phyloP scores from a whole-genome alignment of 1,284 basidiomycete species.

The Ceratobasidium sp. region DNA sequence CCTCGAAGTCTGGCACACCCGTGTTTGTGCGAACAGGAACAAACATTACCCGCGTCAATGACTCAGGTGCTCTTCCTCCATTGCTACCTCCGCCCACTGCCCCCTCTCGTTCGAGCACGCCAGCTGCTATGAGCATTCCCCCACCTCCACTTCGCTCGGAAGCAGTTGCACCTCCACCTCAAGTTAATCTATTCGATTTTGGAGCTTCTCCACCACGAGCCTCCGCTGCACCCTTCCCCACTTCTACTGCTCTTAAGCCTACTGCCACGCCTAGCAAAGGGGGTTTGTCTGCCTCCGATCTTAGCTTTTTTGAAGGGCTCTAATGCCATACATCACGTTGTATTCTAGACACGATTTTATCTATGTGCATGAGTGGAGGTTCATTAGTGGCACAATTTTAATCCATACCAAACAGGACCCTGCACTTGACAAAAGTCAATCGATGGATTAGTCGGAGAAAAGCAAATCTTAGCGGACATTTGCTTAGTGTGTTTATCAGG shows the following conservation, averaged over 20 bases:
- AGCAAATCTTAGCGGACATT: background rate
- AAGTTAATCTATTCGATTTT: slow-evolving; percentile 40
- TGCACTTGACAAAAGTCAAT: background rate
- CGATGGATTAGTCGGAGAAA: background rate
- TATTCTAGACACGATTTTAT: slow-evolving; percentile 39
- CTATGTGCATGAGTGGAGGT: slow-evolving; percentile 4
- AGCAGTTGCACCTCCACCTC: background rate
- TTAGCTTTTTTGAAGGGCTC: slow-evolving; percentile 41
- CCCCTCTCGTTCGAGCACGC: background rate
- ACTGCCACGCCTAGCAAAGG: background rate
- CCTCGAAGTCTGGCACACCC: slow-evolving; percentile 36
- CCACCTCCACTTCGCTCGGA: background rate
- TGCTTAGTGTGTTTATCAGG: background rate
- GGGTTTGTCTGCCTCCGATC: slow-evolving; percentile 39
- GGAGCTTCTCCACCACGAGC: slow-evolving; percentile 29
- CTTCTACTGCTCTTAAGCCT: background rate
- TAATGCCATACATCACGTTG: slow-evolving; percentile 12
- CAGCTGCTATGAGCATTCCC: background rate
- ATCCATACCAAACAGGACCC: background rate
- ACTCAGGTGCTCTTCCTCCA: slow-evolving; percentile 9
- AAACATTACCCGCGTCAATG: slow-evolving; percentile 24
- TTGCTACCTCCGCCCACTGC: slow-evolving; percentile 32
- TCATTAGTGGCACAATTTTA: no score
- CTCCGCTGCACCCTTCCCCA: slow-evolving; percentile 13
- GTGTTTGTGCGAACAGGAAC: slow-evolving; percentile 37